phyloP scores from a whole-genome alignment of 257 asterid genomes.

The Gardenia jasminoides region DNA sequence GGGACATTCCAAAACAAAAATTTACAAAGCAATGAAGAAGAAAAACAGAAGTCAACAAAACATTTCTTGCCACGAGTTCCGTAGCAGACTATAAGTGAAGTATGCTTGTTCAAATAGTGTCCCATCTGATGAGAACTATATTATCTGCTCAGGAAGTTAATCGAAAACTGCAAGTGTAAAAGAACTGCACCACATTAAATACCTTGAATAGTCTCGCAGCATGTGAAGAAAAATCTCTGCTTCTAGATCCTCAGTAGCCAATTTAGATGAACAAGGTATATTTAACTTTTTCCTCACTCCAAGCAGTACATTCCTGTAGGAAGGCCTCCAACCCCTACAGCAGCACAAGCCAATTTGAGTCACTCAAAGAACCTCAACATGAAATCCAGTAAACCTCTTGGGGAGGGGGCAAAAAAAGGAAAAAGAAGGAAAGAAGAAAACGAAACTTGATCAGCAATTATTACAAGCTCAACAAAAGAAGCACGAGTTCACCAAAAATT shows the following conservation, averaged over 20 bases:
- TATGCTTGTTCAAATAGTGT: not conserved
- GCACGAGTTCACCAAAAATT: not conserved
- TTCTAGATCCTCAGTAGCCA: slow-evolving; percentile 82
- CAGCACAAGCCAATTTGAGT: slow-evolving; percentile 13
- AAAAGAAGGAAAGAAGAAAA: not conserved
- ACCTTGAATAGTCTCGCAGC: slow-evolving; percentile 84
- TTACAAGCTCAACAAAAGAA: not conserved
- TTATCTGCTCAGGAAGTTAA: not conserved
- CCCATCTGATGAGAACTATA: not conserved
- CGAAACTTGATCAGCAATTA: not conserved
- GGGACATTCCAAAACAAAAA: not conserved
- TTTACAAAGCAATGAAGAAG: not conserved
- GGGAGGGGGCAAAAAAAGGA: not conserved
- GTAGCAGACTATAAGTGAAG: not conserved
- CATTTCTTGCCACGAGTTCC: not conserved
- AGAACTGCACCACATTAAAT: not conserved
- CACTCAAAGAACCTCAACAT: not conserved
- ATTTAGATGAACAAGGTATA: slow-evolving; percentile 75
- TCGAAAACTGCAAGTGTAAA: not conserved
- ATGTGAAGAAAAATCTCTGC: slow-evolving; percentile 91
- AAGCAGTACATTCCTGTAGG: slow-evolving; percentile 79
- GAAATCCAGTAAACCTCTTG: not conserved
- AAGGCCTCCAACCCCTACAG: slow-evolving; percentile 93
- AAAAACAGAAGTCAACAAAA: not conserved
- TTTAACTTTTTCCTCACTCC: slow-evolving; percentile 67